Base-by-base conservation (phyloP, 2,329 filamentous ascomycete genomes). In the Penicillium sp. region DNA sequence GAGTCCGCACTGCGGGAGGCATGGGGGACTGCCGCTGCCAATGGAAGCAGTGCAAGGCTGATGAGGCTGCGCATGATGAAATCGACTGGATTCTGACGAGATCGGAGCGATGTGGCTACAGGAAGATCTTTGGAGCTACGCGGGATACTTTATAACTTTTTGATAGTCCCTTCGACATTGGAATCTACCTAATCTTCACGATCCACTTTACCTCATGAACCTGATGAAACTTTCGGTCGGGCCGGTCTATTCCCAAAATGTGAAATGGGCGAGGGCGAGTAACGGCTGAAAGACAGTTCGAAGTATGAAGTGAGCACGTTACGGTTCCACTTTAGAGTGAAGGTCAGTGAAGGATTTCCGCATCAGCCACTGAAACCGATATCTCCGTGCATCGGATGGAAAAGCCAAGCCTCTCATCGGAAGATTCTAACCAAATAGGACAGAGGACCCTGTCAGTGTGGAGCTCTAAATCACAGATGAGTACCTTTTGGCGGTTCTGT, bases 61-160 rank as follows among this genome's bases (percentile, higher is more conserved):
- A 45, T 39, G 34, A 62, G 40, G 22, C 44, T 55, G 47, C 53
- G 58, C 59, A 62, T 62, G 42, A 34, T 50, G 52, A 42, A 46
- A 45, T 18, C 24, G 21, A 31, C 11, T 27, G 14, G 14, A 41
- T 5, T 4, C 5, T 9, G 42, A 40, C 16, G n/a, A 14, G 1
- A 13, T 6, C n/a, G 5, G 29, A 22, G 1, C 7, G 24, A 6
- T 8, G 9, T 21, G 16, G 22, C 11, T 6, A 24, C 22, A 21
- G 7, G 16, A 11, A 14, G 11, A 22, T 49, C 24, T 18, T 6
- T 14, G 16, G n/a, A 9, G 22, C 41, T 45, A 39, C 16, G 21
- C 4, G 1, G 24, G 4, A n/a, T 10, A 6, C 27, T 51, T 46
- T 51, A 46, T 51, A 51, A 24, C 7, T 43, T 11, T 43, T 40